Percentiles rank a stretch among this genome's conserved stretches.
Evolutionary conservation across 2,329 filamentous ascomycete species (phyloP).

Genomic region (Tolypocladium cylindrosporum): DNA sequence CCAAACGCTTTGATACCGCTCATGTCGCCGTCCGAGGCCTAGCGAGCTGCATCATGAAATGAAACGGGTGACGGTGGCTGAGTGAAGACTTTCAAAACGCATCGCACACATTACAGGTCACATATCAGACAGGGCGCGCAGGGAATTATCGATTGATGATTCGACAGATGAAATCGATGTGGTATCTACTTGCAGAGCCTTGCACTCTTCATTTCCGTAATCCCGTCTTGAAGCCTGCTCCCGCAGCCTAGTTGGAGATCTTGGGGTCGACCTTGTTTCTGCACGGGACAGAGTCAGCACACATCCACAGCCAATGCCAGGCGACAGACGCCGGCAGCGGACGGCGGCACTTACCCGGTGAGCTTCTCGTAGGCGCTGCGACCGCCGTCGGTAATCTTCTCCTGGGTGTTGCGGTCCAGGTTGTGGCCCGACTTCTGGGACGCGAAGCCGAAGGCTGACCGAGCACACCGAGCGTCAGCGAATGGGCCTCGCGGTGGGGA

Average conservation of each 20-base stretch:
- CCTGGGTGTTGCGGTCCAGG: conserved; percentile 21
- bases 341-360: conserved; percentile 21
- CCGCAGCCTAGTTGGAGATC: conserved; percentile 21
- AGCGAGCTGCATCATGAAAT: background rate
- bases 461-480: background rate
- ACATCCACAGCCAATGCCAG: background rate
- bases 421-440: conserved; percentile 25
- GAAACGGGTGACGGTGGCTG: background rate
- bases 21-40: background rate
- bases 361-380: conserved; percentile 24
- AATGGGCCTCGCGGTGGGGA: background rate
- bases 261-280: conserved; percentile 20
- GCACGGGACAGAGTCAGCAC: background rate
- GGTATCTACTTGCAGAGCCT: background rate
- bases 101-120: background rate
- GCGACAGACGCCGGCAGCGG: no score
- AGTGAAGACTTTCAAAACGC: background rate
- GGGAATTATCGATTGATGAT: background rate
- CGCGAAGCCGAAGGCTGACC: conserved; percentile 17
- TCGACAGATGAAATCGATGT: background rate
- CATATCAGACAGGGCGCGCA: background rate
- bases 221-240: background rate
- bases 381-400: conserved; percentile 28
- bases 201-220: background rate
- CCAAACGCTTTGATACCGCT: background rate